A percentile compares a stretch with the other conserved stretches of the same genome.
Conservation (phyloP, 345 rosid species). For the Euphorbia pulcherrima region DNA sequence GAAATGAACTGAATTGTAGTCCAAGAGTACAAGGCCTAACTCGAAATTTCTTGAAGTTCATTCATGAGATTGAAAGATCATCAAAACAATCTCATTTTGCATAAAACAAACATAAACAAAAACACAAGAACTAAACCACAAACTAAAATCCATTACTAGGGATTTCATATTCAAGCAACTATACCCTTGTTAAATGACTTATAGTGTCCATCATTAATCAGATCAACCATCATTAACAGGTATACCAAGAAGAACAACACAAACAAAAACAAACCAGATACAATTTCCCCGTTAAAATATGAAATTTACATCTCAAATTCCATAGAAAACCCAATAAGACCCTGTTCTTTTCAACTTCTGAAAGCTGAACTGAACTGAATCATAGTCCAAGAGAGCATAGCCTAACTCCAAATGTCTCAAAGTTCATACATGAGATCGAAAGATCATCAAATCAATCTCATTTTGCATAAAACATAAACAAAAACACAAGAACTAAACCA, state of each 20-base stretch:
- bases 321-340: not conserved
- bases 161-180: not conserved
- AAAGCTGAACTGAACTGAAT: no score
- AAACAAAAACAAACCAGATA: not conserved
- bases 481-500: not conserved
- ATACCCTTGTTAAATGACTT: not conserved
- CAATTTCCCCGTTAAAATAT: not conserved
- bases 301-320: constrained; percentile 2
- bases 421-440: not conserved
- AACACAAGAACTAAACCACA: not conserved
- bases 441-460: constrained; percentile 10
- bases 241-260: no score
- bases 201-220: not conserved
- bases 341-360: no score
- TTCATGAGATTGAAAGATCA: not conserved
- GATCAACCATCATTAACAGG: not conserved
- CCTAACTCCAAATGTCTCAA: not conserved
- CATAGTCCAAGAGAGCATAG: no score
- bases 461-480: constrained; percentile 1
- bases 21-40: no score
- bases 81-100: constrained; percentile 14
- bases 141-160: not conserved
- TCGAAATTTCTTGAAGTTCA: not conserved
- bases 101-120: not conserved
- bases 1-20: no score